Evolutionary conservation across 805 yeast species (phyloP), one percentile per base, ranked within the genome.

Genomic region (Yamadazyma tumulicola): DNA sequence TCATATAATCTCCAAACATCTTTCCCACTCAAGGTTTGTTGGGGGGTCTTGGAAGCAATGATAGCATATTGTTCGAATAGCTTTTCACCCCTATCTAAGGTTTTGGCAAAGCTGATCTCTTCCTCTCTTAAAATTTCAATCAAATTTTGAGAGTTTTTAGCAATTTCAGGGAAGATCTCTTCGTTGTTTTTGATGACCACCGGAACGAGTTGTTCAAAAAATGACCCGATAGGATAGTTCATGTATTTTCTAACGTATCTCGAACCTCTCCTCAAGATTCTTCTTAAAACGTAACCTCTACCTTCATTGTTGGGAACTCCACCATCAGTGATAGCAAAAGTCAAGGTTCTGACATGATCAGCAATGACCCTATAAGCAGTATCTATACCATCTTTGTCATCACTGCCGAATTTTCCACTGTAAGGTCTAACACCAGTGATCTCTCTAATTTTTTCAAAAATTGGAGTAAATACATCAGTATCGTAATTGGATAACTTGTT

Each of bases 241-340:
- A 93, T 80, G 69, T 93, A 89, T 68, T 93, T 93, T 64, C 97
- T 83, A 29, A 83, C 97, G 55, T 86, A 93, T 64, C 98, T 83
- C 25, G 96, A 86, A 54, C 98, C 99, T 72, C 99, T 84, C 72
- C 99, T 84, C 54, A 93, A 72, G 49, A 93, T 89, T 71, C 99
- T 84, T 69, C 99, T 82, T 60, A 93, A 70, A 28, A 93, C 99
- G 55, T 93, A 93, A 52, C 99, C 99, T 68, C 98, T 83, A 52
- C 99, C 99, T 58, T 93, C 98, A 55, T 89, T 93, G 67, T 93
- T 93, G 56, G 99, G 99, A 38, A 93, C 97, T 55, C 98, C 99
- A 54, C 99, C 99, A 61, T 93, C 99, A 25, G 95, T 85, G 41
- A 93, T 74, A 32, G 99, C 97, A 62, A 93, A 86, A 2, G 96